Base-by-base conservation (phyloP, 352 stramenopile species). In the Globisporangium uncinulatum region DNA sequence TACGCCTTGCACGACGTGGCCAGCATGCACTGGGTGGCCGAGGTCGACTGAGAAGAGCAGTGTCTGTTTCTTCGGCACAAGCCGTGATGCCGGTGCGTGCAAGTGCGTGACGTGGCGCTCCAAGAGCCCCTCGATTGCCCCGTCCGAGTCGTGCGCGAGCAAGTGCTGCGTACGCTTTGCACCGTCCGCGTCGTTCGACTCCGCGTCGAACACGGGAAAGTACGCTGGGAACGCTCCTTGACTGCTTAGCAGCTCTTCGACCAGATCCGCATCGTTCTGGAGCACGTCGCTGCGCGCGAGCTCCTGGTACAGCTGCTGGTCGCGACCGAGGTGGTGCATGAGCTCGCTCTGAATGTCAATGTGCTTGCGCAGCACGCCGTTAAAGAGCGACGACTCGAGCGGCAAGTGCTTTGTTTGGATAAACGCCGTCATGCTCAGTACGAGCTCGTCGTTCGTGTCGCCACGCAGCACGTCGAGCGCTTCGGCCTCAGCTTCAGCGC, bases 321-420 rank as follows among this genome's bases (percentile, higher is more conserved):
- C 91, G 54, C 83, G 70, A 2, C 80, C 79, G 29, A 96, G 75
- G 51, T 88, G 71, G 6, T 54, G 56, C 79, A 96, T 93, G 49
- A 96, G 73, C 3, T 83, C 67, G 36, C 65, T 68, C 65, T 95
- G 76, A 36, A 96, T 50, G 34, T 92, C 75, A 17, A 89, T 50
- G 44, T 82, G 70, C 14, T 70, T 78, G 36, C 79, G 73, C 4
- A 97, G 45, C 36, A 96, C 73, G 36, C 90, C 90, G 59, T 97
- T 97, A 41, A 97, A 89, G 8, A 92, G 63, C 36, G 81, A 80
- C 8, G 67, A 92, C 21, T 80, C 71, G 17, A 94, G 59, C 21
- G 78, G 81, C 32, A 97, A 36, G 51, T 94, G 82, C 67, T 95
- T 96, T 32, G 69, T 56, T n/a, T 78, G 69, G 41, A 92, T 87